Evolutionary conservation across 176 grass and related monocot genomes (phyloP).

Genomic region (Olyra latifolia): DNA sequence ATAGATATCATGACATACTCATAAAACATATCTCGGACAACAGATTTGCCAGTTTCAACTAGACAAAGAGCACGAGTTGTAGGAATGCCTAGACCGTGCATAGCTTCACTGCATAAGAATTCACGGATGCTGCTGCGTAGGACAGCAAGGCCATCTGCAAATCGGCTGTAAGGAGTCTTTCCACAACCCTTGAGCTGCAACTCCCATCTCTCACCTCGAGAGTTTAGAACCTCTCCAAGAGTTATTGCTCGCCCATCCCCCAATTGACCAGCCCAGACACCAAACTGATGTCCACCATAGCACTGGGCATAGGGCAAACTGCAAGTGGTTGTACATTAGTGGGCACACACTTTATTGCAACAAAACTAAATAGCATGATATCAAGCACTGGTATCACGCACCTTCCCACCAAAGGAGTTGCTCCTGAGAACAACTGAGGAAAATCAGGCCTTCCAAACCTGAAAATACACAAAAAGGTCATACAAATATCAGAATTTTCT

Average conservation of each 20-base stretch:
- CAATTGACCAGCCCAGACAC: slow-evolving; percentile 90
- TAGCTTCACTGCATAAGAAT: slow-evolving; percentile 96
- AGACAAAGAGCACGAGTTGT: slow-evolving; percentile 89
- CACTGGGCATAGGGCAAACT: slow-evolving; percentile 89
- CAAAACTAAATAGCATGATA: slow-evolving; percentile 18
- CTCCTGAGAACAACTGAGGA: slow-evolving; percentile 81
- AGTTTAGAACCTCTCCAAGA: slow-evolving; percentile 84
- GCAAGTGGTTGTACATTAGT: slow-evolving; percentile 36
- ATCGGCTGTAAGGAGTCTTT: slow-evolving; percentile 92
- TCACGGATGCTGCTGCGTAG: slow-evolving; percentile 94
- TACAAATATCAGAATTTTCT: neutral
- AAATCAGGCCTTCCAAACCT: slow-evolving; percentile 90
- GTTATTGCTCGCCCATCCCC: slow-evolving; percentile 92
- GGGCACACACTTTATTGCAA: neutral
- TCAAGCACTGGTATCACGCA: slow-evolving; percentile 35
- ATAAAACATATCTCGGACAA: slow-evolving; percentile 95
- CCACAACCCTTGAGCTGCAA: slow-evolving; percentile 95
- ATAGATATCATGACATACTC: slow-evolving; percentile 69
- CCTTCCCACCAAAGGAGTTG: slow-evolving; percentile 75
- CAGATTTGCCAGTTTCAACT: slow-evolving; percentile 85
- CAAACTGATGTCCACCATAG: slow-evolving; percentile 97
- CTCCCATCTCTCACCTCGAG: slow-evolving; percentile 83
- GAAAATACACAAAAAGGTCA: slow-evolving; percentile 32
- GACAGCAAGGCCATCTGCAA: slow-evolving; percentile 93
- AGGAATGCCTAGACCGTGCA: slow-evolving; percentile 90